These are phyloP conservation scores for Mycena polygramma DNA, from an alignment of 768 basidiomycete species.

Conservation along the genomic window DNA sequence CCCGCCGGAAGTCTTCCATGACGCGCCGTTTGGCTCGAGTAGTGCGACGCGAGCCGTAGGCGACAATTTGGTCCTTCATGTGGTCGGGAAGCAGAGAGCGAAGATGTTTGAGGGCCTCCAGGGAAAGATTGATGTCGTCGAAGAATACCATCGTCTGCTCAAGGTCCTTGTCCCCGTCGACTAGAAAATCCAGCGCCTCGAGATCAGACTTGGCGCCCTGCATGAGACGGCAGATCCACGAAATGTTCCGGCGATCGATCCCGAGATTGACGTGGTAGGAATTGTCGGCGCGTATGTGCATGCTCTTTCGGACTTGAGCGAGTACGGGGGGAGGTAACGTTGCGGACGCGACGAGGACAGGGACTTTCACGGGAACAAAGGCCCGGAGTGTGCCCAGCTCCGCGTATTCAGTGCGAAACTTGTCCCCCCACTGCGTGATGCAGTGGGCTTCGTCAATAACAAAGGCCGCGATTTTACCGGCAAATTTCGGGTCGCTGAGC, in stretches of 20 bases:
- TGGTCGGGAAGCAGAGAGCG: not conserved
- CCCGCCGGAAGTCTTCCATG: slow-evolving; percentile 37
- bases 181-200: not conserved
- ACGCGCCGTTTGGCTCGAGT: not conserved
- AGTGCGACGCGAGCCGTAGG: not conserved
- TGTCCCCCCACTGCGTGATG: slow-evolving; percentile 30
- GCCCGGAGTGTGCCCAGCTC: not conserved
- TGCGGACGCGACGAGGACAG: not conserved
- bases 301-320: not conserved
- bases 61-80: not conserved
- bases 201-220: slow-evolving; percentile 2
- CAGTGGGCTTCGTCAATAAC: slow-evolving; percentile 48
- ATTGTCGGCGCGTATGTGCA: not conserved
- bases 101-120: not conserved
- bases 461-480: slow-evolving; percentile 18
- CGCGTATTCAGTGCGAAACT: not conserved
- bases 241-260: not conserved
- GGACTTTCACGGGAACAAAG: not conserved
- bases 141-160: slow-evolving; percentile 4
- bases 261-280: slow-evolving; percentile 6
- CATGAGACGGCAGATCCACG: not conserved
- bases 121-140: not conserved
- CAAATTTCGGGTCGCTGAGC: slow-evolving; percentile 14
- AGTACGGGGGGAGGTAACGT: not conserved
- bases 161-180: not conserved